phyloP scores from a whole-genome alignment of 768 basidiomycete species.

The Cystofilobasidium capitatum region DNA sequence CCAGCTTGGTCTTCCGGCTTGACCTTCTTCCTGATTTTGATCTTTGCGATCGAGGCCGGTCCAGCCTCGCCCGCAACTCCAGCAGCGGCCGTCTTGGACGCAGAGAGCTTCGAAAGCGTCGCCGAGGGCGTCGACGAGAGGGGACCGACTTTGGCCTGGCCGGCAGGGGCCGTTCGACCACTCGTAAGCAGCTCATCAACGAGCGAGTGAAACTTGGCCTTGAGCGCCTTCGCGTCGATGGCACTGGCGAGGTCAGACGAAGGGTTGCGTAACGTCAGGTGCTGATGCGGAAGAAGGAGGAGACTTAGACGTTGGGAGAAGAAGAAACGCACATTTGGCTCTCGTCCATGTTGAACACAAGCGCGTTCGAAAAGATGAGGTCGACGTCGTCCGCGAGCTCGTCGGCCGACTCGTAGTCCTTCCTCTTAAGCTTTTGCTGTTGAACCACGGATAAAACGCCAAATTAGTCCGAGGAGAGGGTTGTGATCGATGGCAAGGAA shows the following conservation, averaged over 20 bases:
- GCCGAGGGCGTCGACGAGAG: background rate
- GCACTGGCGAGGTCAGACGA: background rate
- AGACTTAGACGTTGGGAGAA: background rate
- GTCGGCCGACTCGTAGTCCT: slow-evolving; percentile 57
- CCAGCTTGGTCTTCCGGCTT: background rate
- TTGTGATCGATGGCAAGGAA: background rate
- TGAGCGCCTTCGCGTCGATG: background rate
- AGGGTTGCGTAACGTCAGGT: no score
- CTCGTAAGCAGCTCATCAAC: slow-evolving; percentile 13
- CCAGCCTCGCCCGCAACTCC: background rate
- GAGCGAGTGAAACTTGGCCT: slow-evolving; percentile 17
- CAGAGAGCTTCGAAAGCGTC: background rate
- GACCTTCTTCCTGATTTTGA: slow-evolving; percentile 16
- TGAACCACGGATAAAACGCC: slow-evolving; percentile 7
- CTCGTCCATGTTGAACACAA: slow-evolving; percentile 77
- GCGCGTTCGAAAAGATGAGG: slow-evolving; percentile 79
- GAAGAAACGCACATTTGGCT: slow-evolving; percentile 33
- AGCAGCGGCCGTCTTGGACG: background rate
- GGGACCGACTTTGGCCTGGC: background rate
- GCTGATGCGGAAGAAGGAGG: background rate
- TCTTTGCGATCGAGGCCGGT: slow-evolving; percentile 8
- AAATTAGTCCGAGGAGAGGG: slow-evolving; percentile 9
- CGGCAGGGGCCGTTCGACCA: background rate
- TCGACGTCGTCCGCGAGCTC: slow-evolving; percentile 81
- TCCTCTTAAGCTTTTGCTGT: slow-evolving; percentile 70